phyloP scores from a whole-genome alignment of 768 basidiomycete species.

The Psilocybe sp. region DNA sequence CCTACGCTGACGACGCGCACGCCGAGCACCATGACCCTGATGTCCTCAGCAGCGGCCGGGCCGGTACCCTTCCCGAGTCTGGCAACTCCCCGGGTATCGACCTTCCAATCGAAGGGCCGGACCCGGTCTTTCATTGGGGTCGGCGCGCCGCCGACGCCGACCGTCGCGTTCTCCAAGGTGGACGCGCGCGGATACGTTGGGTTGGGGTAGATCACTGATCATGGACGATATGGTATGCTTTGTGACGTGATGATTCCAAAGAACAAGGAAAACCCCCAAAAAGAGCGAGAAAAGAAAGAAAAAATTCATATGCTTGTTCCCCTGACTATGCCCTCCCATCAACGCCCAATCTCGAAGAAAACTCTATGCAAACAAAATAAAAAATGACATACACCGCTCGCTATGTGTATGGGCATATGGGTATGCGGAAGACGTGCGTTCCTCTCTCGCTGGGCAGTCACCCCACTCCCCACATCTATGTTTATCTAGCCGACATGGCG shows the following conservation, averaged over 20 bases:
- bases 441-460: too few relatives aligned
- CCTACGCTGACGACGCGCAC: constrained; percentile 55
- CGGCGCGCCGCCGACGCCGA: constrained; percentile 66
- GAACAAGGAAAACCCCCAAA: constrained; percentile 4
- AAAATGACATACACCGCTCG: too few relatives aligned
- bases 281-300: not conserved
- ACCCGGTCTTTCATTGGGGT: constrained; percentile 75
- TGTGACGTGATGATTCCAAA: constrained; percentile 5
- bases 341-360: too few relatives aligned
- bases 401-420: too few relatives aligned
- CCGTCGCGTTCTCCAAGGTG: constrained; percentile 79
- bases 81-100: constrained; percentile 68
- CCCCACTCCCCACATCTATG: too few relatives aligned
- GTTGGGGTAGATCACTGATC: constrained; percentile 27
- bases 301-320: too few relatives aligned
- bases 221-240: constrained; percentile 2
- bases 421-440: too few relatives aligned
- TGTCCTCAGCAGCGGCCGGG: constrained; percentile 47
- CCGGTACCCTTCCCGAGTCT: constrained; percentile 54
- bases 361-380: too few relatives aligned
- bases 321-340: too few relatives aligned
- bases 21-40: constrained; percentile 81
- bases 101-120: constrained; percentile 62
- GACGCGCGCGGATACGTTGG: constrained; percentile 82
- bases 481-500: too few relatives aligned